These are phyloP conservation scores for Alternaria gansuensis DNA, from an alignment of 2,329 filamentous ascomycete genomes.

Conservation along the genomic window DNA sequence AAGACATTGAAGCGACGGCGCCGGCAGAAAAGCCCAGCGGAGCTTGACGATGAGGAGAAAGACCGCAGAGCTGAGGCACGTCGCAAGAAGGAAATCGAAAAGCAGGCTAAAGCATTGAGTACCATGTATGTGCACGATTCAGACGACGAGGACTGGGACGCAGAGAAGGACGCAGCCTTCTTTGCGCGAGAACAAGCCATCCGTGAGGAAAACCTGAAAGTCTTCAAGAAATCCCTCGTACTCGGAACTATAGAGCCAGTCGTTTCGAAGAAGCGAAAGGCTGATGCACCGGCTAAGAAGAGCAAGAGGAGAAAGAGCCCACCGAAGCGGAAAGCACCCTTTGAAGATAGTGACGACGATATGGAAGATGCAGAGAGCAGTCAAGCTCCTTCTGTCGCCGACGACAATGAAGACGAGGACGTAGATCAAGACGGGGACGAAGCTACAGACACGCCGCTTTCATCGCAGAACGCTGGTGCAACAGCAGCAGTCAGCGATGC, in stretches of 20 bases:
- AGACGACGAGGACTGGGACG: conserved; percentile 89
- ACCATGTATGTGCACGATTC: conserved; percentile 80
- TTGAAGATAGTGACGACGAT: conserved; percentile 45
- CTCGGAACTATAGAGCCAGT: conserved; percentile 53
- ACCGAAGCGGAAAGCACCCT: conserved; percentile 41
- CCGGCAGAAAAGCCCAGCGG: conserved; percentile 62
- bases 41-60: conserved; percentile 69
- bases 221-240: conserved; percentile 57
- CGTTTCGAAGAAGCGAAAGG: conserved; percentile 50
- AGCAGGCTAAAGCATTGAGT: conserved; percentile 82
- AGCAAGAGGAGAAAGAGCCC: conserved; percentile 48
- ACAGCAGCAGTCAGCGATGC: conserved; percentile 23
- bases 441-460: conserved; percentile 53
- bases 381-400: conserved; percentile 38
- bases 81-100: conserved; percentile 76
- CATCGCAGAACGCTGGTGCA: conserved; percentile 46
- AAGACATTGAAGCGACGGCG: conserved; percentile 66
- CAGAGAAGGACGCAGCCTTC: conserved; percentile 75
- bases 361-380: conserved; percentile 38
- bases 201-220: conserved; percentile 64
- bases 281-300: conserved; percentile 30
- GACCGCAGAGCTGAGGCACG: conserved; percentile 69
- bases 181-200: conserved; percentile 78
- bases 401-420: conserved; percentile 26
- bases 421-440: conserved; percentile 46